Base-by-base conservation (phyloP, 192 early-diverging fungal genomes). In the Pilobolus umbonatus region DNA sequence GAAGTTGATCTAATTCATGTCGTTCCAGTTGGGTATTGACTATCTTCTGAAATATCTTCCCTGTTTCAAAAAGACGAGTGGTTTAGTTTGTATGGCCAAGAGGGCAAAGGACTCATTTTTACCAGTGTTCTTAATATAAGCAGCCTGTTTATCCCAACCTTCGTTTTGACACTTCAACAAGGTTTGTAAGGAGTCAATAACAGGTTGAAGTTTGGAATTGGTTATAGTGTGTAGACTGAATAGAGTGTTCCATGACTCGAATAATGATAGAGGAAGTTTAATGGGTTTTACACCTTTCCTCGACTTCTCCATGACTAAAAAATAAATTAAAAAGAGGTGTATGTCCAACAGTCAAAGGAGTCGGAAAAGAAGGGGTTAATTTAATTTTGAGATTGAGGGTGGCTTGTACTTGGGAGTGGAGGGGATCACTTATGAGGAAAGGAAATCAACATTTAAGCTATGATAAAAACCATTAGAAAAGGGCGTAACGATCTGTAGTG, bases 111-210 rank as follows among this genome's bases (percentile, higher is more conserved):
- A 35, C 11, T 8, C 11, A 44, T 10, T 39, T 42, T 60, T 54
- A 65, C 70, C 66, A 11, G 61, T 39, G 55, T 57, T 39, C 47
- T 47, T 72, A 30, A 72, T 53, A 63, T 55, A 72, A 35, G 49
- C 42, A 24, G 47, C 42, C 48, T 72, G 70, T 46, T 44, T 22
- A 11, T 68, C 70, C 65, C 66, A 72, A 2, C 48, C 47, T 9
- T 25, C 43, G 17, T 72, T 55, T 9, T 17, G 7, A 39, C 40
- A 24, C 10, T 43, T 31, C 21, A 59, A 29, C 5, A 72, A 36
- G 3, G 45, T 44, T 30, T 36, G 35, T 31, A 72, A 29, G 12
- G 57, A 30, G 7, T 34, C 5, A 1, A 51, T 48, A 3, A 43
- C 48, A 11, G 57, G 28, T 24, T 38, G 28, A 2, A 34, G 21